Base-by-base conservation (phyloP, 805 yeast genomes). In the Candida takata region DNA sequence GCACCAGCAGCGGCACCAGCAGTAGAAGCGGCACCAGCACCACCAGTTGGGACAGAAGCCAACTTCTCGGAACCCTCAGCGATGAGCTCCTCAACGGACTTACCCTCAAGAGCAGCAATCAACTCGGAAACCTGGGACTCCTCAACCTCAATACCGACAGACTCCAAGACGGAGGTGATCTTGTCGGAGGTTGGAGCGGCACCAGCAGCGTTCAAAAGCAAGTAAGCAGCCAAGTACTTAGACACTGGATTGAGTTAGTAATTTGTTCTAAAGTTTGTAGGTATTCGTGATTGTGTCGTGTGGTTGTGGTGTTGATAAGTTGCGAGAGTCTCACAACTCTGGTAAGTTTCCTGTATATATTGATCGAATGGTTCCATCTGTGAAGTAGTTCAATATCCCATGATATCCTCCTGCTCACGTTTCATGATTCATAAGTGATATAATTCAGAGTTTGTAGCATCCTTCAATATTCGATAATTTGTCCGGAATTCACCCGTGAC, bases 151-250 rank as follows among this genome's bases (percentile, higher is more conserved):
- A 85, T 80, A 69, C 97, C 97, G 60, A 90, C 97, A 42, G 97
- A 73, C 65, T 84, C 82, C 65, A 92, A 79, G 61, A 92, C 82
- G 56, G 81, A 60, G 70, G 84, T 72, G 77, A 92, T 77, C 69
- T 86, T 90, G 62, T 83, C 79, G 58, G 95, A 94, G 56, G 95
- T 74, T 72, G 98, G 97, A 60, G 92, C 63, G 65, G 87, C 67
- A 68, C 97, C 98, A 71, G 95, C 95, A 69, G 92, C 87, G 74
- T 82, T 87, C 72, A 92, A 80, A 74, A 90, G 83, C 72, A 92
- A 83, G 79, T 92, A 92, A 71, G 98, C 97, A 74, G 98, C 98
- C 74, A 92, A 83, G 81, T 90, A 90, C 84, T 87, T 92, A 41
- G 57, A 52, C 57, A 52, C 56, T 51, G 29, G 15, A 15, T 11